Base-by-base conservation (phyloP, 805 yeast genomes). In the Yarrowia bubula region DNA sequence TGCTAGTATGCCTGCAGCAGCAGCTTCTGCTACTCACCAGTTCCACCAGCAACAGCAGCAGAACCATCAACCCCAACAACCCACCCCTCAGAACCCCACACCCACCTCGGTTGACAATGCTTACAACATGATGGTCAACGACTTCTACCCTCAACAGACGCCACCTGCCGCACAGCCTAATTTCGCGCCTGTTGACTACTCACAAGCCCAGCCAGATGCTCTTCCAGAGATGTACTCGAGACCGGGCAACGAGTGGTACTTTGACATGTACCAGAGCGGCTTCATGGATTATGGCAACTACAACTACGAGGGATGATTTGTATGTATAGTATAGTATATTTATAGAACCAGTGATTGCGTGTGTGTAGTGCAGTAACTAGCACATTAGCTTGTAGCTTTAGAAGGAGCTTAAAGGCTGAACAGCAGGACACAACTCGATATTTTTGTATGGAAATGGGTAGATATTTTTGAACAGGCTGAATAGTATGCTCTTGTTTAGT, bases 91-190 rank as follows among this genome's bases (percentile, higher is more conserved):
- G 8, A 31, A 31, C 8, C 28, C 41, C 8, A 35, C 57, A 8
- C 57, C 42, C 13, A 3, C 57, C 2, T 38, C 58, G 4, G 58
- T 51, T 6, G 58, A 51, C 35, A 17, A 8, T 4, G 31, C 61
- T 1, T 55, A 55, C 61, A 55, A 55, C 31, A 28, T 55, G 61
- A 55, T 55, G 61, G 61, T 55, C 17, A 55, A 41, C 61, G 61
- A 55, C 47, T 55, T 55, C 41, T 55, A 55, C 31, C 38, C 46
- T 3, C 58, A 37, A 22, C 46, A 38, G 37, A 46, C 39, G 47
- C 47, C 31, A 15, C 22, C 14, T 4, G 17, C 55, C 0, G 58
- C 18, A 4, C 57, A 50, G n/a, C 28, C 41, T 31, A 22, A 22
- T 11, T 32, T 4, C 8, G 17, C 41, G 2, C 60, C 60, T 4